Conservation (phyloP, 352 stramenopile species). For the Pythium periplocum region DNA sequence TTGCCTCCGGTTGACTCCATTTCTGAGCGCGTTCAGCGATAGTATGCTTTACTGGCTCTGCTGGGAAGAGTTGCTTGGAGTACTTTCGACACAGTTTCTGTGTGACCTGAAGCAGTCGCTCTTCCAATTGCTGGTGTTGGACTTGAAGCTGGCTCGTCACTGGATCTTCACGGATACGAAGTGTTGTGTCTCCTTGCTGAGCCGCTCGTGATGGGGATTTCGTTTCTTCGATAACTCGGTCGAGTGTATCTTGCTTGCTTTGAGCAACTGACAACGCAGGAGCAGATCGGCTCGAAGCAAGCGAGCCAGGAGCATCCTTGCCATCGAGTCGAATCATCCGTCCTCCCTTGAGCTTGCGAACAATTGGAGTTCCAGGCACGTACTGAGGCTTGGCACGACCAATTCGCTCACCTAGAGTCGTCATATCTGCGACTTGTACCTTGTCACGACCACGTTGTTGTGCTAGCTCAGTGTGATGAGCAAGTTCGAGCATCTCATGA, state of each 20-base stretch:
- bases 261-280: not conserved
- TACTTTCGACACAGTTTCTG: slow-evolving; percentile 76
- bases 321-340: slow-evolving; percentile 27
- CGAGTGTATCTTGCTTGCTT: slow-evolving; percentile 3
- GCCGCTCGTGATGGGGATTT: no score
- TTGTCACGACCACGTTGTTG: no score
- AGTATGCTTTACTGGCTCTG: not conserved
- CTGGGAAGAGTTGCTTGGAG: slow-evolving; percentile 38
- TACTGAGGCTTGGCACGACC: slow-evolving; percentile 24
- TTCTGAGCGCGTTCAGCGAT: slow-evolving; percentile 25
- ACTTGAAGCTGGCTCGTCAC: slow-evolving; percentile 17
- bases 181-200: not conserved
- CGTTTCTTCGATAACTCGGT: not conserved
- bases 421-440: slow-evolving; percentile 19
- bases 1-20: slow-evolving; percentile 29
- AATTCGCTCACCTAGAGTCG: slow-evolving; percentile 32
- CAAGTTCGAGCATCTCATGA: no score
- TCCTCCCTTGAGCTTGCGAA: slow-evolving; percentile 35
- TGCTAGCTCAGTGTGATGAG: no score
- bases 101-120: slow-evolving; percentile 48
- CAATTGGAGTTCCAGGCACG: slow-evolving; percentile 30
- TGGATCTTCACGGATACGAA: slow-evolving; percentile 15
- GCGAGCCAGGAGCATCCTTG: slow-evolving; percentile 19
- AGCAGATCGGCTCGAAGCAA: slow-evolving; percentile 16
- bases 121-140: slow-evolving; percentile 34